Evolutionary conservation across 164 flowering plant species (phyloP).

Genomic region (Stephania yunnanensis): DNA sequence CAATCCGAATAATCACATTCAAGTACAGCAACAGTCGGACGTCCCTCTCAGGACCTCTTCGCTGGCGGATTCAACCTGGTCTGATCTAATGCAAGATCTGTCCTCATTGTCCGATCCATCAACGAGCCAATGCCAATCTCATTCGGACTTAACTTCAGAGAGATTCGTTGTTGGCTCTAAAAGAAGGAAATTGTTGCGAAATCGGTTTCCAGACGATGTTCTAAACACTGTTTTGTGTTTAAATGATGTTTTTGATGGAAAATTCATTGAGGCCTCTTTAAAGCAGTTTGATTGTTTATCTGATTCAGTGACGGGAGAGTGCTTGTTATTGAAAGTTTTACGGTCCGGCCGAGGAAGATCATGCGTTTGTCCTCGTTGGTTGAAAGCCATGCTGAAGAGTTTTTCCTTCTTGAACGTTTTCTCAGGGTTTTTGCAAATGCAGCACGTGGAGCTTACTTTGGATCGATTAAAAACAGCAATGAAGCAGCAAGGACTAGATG

Average conservation of each 20-base stretch:
- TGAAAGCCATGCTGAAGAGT: constrained; percentile 50
- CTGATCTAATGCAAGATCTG: constrained; percentile 62
- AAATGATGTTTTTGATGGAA: constrained; percentile 26
- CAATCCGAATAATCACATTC: too few relatives aligned
- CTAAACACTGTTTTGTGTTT: constrained; percentile 29
- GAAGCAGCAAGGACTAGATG: constrained; percentile 38
- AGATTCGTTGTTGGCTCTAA: not conserved
- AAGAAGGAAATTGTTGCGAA: not conserved
- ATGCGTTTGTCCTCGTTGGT: constrained; percentile 75
- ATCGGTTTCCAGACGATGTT: constrained; percentile 22
- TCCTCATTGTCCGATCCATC: constrained; percentile 27
- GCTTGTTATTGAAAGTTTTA: constrained; percentile 25
- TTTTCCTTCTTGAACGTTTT: constrained; percentile 65
- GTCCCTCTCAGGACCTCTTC: constrained; percentile 12
- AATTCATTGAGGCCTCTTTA: constrained; percentile 29
- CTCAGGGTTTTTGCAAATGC: constrained; percentile 41
- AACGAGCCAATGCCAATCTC: not conserved
- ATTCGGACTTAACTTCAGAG: not conserved
- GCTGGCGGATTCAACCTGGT: constrained; percentile 58
- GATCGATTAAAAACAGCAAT: constrained; percentile 34
- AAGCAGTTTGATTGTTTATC: constrained; percentile 51
- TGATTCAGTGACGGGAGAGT: constrained; percentile 28
- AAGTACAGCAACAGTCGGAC: constrained; percentile 9
- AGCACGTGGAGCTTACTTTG: constrained; percentile 24
- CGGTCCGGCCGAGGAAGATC: constrained; percentile 10